Evolutionary conservation across 768 basidiomycete genomes (phyloP).

Genomic region (Termitomyces sp.): DNA sequence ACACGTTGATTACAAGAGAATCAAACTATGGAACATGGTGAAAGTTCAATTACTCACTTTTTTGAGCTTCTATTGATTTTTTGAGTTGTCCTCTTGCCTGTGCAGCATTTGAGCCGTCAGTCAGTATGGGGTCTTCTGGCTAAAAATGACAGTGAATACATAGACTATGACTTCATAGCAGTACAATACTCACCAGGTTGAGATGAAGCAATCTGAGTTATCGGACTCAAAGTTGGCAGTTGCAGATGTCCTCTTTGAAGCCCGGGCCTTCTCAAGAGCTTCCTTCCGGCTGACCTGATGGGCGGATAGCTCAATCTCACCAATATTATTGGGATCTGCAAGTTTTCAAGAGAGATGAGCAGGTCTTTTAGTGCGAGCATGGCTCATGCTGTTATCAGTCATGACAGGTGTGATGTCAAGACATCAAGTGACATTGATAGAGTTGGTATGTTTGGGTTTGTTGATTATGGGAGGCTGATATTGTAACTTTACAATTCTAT

Average conservation of each 20-base stretch:
- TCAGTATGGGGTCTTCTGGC: too few species aligned
- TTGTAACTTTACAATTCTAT: not conserved
- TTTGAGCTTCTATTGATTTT: too few species aligned
- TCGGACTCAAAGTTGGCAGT: not conserved
- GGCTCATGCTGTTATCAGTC: not conserved
- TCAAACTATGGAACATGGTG: too few species aligned
- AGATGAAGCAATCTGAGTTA: not conserved
- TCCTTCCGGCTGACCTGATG: not conserved
- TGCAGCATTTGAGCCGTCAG: too few species aligned
- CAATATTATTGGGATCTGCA: not conserved
- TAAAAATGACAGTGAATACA: not conserved
- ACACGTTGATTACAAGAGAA: too few species aligned
- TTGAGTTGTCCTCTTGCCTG: too few species aligned
- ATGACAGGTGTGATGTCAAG: not conserved
- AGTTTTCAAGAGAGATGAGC: not conserved
- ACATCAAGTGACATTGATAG: constrained; percentile 1
- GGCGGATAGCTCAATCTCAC: not conserved
- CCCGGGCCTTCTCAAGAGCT: not conserved
- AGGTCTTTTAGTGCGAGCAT: not conserved
- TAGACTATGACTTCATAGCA: not conserved
- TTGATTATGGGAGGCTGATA: constrained; percentile 25
- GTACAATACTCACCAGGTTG: not conserved
- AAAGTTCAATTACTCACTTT: too few species aligned
- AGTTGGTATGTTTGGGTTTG: constrained; percentile 51
- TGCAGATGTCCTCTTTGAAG: not conserved